Conservation (phyloP, 108 stramenopile species). For the Schizochytrium sp. region DNA sequence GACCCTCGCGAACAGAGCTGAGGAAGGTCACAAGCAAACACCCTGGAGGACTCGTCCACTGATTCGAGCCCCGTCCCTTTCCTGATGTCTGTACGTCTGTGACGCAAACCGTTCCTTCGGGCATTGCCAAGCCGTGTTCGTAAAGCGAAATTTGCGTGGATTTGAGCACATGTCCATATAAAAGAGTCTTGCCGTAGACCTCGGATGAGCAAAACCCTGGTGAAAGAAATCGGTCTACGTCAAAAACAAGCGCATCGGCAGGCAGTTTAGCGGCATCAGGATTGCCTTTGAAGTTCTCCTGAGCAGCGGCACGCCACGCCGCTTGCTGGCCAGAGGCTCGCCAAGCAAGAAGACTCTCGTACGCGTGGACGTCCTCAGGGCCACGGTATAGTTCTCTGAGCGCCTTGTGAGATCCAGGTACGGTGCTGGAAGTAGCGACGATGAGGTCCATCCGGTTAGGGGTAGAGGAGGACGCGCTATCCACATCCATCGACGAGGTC, state of each 20-base stretch:
- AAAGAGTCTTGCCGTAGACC: not conserved
- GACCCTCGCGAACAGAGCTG: not conserved
- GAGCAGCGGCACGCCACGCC: constrained; percentile 6
- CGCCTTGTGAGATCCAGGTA: not conserved
- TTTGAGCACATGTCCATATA: constrained; percentile 39
- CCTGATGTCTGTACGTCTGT: constrained; percentile 56
- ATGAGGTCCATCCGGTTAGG: too few species aligned
- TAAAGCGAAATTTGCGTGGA: constrained; percentile 38
- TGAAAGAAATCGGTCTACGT: not conserved
- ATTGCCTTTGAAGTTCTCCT: not conserved
- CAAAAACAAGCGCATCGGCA: not conserved
- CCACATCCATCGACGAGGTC: too few species aligned
- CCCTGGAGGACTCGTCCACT: constrained; percentile 55
- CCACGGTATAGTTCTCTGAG: not conserved
- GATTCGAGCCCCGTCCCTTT: constrained; percentile 35
- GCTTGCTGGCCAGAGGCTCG: not conserved
- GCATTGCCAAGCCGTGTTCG: constrained; percentile 7
- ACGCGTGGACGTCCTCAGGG: not conserved
- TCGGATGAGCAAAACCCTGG: constrained; percentile 6
- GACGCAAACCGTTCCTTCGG: constrained; percentile 41
- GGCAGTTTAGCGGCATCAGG: not conserved
- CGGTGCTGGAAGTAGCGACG: too few species aligned
- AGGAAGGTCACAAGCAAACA: constrained; percentile 19
- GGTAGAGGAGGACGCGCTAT: too few species aligned
- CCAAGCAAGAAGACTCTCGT: not conserved